These are phyloP conservation scores for Colletotrichum lini DNA, from an alignment of 2,329 filamentous ascomycete species.

Conservation along the genomic window DNA sequence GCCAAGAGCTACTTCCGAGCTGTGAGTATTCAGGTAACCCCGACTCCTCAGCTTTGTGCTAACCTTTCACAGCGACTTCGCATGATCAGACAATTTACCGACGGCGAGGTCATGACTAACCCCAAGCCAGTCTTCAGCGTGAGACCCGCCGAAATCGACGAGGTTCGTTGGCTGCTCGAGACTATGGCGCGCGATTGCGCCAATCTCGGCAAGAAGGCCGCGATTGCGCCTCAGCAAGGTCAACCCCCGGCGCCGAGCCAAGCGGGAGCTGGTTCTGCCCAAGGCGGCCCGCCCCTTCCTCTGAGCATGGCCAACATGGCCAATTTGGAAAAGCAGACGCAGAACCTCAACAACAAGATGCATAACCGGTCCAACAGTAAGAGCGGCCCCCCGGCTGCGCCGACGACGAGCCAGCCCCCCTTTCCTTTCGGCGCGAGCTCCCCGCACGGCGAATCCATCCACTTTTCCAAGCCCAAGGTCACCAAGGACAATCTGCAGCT, in stretches of 20 bases:
- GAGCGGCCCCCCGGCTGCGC: conserved; percentile 66
- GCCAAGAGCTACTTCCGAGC: conserved; percentile 67
- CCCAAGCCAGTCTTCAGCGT: conserved; percentile 68
- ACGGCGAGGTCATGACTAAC: conserved; percentile 61
- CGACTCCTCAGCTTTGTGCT: conserved; percentile 45
- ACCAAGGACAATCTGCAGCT: conserved; percentile 69
- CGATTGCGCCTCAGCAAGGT: conserved; percentile 24
- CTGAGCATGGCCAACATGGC: conserved; percentile 56
- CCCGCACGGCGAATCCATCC: conserved; percentile 72
- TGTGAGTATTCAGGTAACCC: conserved; percentile 56
- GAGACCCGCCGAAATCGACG: conserved; percentile 64
- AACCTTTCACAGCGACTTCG: conserved; percentile 64
- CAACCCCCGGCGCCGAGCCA: conserved; percentile 47
- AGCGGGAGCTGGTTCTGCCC: conserved; percentile 29
- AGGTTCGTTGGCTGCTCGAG: conserved; percentile 62
- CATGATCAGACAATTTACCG: conserved; percentile 67
- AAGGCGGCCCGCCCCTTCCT: conserved; percentile 46
- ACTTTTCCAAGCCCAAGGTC: conserved; percentile 66
- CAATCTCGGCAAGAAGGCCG: conserved; percentile 49
- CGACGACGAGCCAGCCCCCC: conserved; percentile 70
- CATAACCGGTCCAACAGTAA: conserved; percentile 63
- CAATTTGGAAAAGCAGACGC: conserved; percentile 67
- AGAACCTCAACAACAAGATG: conserved; percentile 60
- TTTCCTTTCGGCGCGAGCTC: conserved; percentile 70
- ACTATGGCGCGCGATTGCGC: conserved; percentile 66